These are phyloP conservation scores for Dianthus caryophyllus DNA, from an alignment of 148 eudicot species.

Conservation along the genomic window DNA sequence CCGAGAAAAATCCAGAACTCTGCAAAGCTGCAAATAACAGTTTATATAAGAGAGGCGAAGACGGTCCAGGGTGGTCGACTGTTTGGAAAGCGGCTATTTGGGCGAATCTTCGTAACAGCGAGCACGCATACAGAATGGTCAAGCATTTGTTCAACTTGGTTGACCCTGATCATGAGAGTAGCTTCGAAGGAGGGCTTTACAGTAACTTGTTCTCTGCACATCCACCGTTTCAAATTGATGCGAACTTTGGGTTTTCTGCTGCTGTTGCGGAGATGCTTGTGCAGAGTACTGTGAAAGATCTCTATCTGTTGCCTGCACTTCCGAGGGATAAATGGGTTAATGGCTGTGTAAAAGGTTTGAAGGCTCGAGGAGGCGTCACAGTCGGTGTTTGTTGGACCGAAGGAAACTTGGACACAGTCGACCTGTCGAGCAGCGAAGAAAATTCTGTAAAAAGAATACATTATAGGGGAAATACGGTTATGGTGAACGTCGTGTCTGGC, in stretches of 20 bases:
- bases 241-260: conserved; percentile 80
- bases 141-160: conserved; percentile 74
- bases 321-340: conserved; percentile 74
- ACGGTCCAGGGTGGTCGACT: conserved; percentile 93
- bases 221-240: conserved; percentile 91
- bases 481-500: conserved; percentile 36
- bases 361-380: conserved; percentile 72
- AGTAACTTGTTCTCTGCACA: conserved; percentile 82
- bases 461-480: conserved; percentile 42
- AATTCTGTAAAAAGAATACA: conserved; percentile 44
- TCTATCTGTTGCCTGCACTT: conserved; percentile 75
- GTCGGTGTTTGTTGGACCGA: conserved; percentile 72
- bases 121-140: conserved; percentile 68
- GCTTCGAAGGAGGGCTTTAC: conserved; percentile 75
- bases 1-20: conserved; percentile 60
- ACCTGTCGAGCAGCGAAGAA: conserved; percentile 42
- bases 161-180: conserved; percentile 56
- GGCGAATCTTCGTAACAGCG: conserved; percentile 64
- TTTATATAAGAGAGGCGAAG: conserved; percentile 68
- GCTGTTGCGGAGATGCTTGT: conserved; percentile 92
- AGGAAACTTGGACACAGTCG: conserved; percentile 70
- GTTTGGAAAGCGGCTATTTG: conserved; percentile 75
- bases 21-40: conserved; percentile 70
- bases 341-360: conserved; percentile 80
- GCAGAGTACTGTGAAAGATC: conserved; percentile 74